Evolutionary conservation across 768 basidiomycete genomes (phyloP), one percentile per base, ranked within the genome.

Genomic region (Trametes villosa): DNA sequence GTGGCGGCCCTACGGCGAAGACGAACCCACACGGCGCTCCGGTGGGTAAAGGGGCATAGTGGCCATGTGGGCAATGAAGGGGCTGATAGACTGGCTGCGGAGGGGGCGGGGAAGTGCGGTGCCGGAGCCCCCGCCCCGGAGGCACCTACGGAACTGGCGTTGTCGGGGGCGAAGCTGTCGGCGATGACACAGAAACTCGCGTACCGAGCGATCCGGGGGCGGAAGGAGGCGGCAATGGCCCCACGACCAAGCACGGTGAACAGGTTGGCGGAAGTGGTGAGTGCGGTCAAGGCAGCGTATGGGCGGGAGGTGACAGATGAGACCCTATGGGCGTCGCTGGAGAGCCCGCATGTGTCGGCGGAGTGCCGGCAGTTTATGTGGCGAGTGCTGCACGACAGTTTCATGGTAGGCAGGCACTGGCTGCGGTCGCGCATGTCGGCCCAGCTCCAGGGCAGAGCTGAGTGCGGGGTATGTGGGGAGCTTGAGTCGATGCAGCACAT

Each of bases 381-480:
- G 57, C 30, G 17, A 30, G n/a, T 33, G 9, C 42, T 59, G 4
- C 57, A 59, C 20, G 50, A 59, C 20, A 49, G 34, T 2, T 59
- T 24, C 40, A 50, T 53, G 53, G 36, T 49, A 1, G 45, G 59
- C 2, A 26, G 31, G 12, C 49, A 59, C 22, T 59, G 57, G 57
- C 47, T 60, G 2, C 17, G 57, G 27, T 12, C 24, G 2, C 22
- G 18, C 3, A 51, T 51, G 42, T 30, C 47, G 12, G 59, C 29
- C 3, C 13, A n/a, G 5, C 38, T 59, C 1, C 12, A 48, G 31
- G 22, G 36, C 18, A 31, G 59, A 15, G 50, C 42, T 2, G 33
- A 30, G 9, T 60, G 59, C 34, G 9, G 11, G 1, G n/a, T 38
- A 24, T 60, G 59, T 31, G 24, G 17, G 2, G 36, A 40, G 9